Percentiles rank a stretch among this genome's conserved stretches.
These are phyloP conservation scores for Amphibolis antarctica DNA, from an alignment of 106 monocot genomes.

Conservation along the genomic window DNA sequence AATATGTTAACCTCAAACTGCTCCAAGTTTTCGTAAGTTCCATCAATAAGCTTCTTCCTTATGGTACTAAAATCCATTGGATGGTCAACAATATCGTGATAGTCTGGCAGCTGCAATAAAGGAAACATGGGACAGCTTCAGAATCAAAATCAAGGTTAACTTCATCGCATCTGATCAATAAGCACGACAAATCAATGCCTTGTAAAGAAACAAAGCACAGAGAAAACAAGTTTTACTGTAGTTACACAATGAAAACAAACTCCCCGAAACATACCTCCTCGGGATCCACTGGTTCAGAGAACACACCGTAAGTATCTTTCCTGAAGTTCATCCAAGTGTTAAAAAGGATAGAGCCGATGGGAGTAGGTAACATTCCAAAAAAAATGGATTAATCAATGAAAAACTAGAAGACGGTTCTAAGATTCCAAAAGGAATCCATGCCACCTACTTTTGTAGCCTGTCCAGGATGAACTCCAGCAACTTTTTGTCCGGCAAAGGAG, in stretches of 20 bases:
- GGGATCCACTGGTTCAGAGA: conserved; percentile 77
- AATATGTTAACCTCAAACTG: conserved; percentile 32
- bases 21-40: conserved; percentile 31
- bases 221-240: no score
- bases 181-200: background rate
- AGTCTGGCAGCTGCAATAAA: conserved; percentile 31
- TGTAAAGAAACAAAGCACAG: no score
- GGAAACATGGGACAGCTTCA: background rate
- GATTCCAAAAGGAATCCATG: no score
- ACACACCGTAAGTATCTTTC: conserved; percentile 89
- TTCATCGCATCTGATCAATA: background rate
- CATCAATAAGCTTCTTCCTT: conserved; percentile 31
- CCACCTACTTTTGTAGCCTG: conserved; percentile 81
- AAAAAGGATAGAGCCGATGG: background rate
- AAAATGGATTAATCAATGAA: background rate
- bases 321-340: conserved; percentile 22
- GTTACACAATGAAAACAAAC: background rate
- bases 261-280: conserved; percentile 42
- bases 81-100: conserved; percentile 33
- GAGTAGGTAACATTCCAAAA: background rate
- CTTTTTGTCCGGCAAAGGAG: conserved; percentile 80
- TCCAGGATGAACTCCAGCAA: conserved; percentile 88
- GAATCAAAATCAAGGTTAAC: background rate
- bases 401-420: background rate
- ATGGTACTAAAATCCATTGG: conserved; percentile 45